These are phyloP conservation scores for Cyberlindnera nakhonratchasimensis DNA, from an alignment of 805 yeast species.

Conservation along the genomic window DNA sequence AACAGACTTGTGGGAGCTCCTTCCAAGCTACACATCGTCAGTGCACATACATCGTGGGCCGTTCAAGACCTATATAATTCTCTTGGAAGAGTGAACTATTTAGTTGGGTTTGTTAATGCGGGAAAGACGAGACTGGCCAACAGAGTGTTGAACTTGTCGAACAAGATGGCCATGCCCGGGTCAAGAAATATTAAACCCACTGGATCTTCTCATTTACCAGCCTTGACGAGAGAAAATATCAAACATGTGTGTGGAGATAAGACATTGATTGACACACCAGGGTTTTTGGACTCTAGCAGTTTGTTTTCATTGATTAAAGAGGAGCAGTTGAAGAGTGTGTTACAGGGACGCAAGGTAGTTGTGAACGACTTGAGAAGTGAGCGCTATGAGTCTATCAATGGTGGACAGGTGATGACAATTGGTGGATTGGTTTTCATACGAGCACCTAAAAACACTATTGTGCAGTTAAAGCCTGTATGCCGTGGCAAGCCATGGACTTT, in stretches of 20 bases:
- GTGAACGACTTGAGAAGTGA: slow-evolving; percentile 29
- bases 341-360: slow-evolving; percentile 32
- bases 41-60: slow-evolving; percentile 55
- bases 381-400: slow-evolving; percentile 36
- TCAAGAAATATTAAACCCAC: slow-evolving; percentile 21
- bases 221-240: slow-evolving; percentile 59
- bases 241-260: slow-evolving; percentile 36
- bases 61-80: slow-evolving; percentile 35
- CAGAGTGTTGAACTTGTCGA: slow-evolving; percentile 35
- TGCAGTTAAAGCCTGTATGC: slow-evolving; percentile 45
- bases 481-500: slow-evolving; percentile 33
- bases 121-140: slow-evolving; percentile 67
- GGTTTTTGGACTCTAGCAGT: slow-evolving; percentile 29
- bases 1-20: slow-evolving; percentile 31
- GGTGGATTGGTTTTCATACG: slow-evolving; percentile 62
- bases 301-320: slow-evolving; percentile 30
- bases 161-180: slow-evolving; percentile 7
- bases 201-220: slow-evolving; percentile 54
- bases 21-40: slow-evolving; percentile 40
- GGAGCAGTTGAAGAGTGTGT: slow-evolving; percentile 28
- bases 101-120: slow-evolving; percentile 64
- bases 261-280: slow-evolving; percentile 38
- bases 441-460: slow-evolving; percentile 49
- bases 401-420: slow-evolving; percentile 44
- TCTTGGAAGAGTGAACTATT: slow-evolving; percentile 40